Base-by-base conservation (phyloP, 2,329 filamentous ascomycete genomes). In the Falciphora oryzae region DNA sequence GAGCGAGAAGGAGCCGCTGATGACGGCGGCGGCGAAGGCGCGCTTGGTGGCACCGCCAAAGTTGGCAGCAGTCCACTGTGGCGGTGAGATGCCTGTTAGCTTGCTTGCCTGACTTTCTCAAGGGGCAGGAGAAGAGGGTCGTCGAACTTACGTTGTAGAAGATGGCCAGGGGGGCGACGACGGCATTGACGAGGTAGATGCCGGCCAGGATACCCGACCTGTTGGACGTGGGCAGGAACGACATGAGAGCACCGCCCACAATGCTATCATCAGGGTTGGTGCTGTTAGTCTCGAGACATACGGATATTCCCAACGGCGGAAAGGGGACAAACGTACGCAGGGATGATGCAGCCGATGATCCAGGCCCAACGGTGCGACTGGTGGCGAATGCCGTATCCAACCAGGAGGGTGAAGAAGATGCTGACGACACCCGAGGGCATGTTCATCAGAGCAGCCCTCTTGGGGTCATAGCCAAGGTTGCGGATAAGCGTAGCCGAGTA, bases 21-120 rank as follows among this genome's bases (percentile, higher is more conserved):
- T 83, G 73, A 85, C 76, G 0, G 83, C 81, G 0, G 81, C 81
- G 0, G 83, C 79, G 0, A 83, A 85, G 0, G 83, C 85, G 71
- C 85, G 86, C 72, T 86, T 86, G 18, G 84, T 86, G 65, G 81
- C 82, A 31, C 38, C 65, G n/a, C 59, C 58, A 50, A 44, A 59
- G 62, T 0, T 38, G 57, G 29, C 18, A 63, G 29, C 25, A 61
- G 62, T 35, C 59, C 58, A 31, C 64, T 66, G 63, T 63, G 60
- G 53, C 63, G 53, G 63, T 59, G 13, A 61, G 65, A 56, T 63
- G 25, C 32, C 65, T 66, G 32, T 68, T 68, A 32, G 65, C 63
- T 28, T 66, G 67, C 67, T 66, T 29, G 65, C 66, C 0, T 65
- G 61, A 65, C 67, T 57, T 65, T 64, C 53, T 74, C 75, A 2